Base-by-base conservation (phyloP, 495 filamentous ascomycete species). In the Tuber brumale region DNA sequence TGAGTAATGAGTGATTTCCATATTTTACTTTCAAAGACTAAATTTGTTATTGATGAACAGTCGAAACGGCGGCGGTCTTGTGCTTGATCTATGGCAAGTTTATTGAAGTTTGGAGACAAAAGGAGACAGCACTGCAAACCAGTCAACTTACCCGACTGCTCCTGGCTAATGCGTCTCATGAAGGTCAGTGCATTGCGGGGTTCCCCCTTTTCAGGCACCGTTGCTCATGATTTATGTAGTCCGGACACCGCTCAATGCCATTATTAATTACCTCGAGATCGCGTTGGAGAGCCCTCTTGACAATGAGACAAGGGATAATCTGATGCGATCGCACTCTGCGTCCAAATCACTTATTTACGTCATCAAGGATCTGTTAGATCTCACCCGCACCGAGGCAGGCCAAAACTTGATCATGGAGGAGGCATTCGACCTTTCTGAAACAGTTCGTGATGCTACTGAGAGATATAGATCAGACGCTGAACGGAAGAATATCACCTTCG, bases 231-330 rank as follows among this genome's bases (percentile, higher is more conserved):
- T 21, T 48, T 21, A 37, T 71, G 3, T 42, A 83, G 93, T 98
- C 23, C 92, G 95, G 44, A 98, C 95, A 0, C 94, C 95, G 0
- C 85, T 98, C 6, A 97, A 97, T 83, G 95, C 95, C 35, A 96
- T 98, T 81, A 95, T 98, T 82, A 98, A 98, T 80, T 97, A 95
- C 76, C 86, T 98, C 3, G 95, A 98, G 81, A 97, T 97, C 77
- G 95, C 95, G 0, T 85, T 98, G 4, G 95, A 98, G 83, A 93
- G 93, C 3, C 84, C 89, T 0, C 86, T 97, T 3, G 94, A 97
- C 80, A 83, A 87, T 14, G 94, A 97, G 77, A 97, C 93, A 1
- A 87, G 95, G 41, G 95, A 97, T 27, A 96, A 96, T 77, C 86
- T 98, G 42, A 89, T 92, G 12, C 92, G 88, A 74, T 96, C 94